phyloP scores from a whole-genome alignment of 2,329 filamentous ascomycete species.

The Aspergillus fischeri region DNA sequence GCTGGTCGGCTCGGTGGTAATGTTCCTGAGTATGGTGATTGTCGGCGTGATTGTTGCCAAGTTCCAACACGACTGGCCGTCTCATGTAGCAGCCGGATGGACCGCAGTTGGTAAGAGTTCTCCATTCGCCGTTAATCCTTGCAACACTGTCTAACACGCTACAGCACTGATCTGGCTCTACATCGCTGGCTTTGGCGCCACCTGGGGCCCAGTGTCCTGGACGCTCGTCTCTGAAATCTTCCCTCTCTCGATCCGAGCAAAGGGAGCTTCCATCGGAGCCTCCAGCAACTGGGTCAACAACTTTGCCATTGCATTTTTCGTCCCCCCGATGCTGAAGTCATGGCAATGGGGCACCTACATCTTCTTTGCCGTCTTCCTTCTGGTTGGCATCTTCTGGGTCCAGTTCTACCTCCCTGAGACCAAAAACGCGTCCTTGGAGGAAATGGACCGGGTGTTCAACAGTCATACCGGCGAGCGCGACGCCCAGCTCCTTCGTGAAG shows the following conservation, averaged over 20 bases:
- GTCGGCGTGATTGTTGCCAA: slow-evolving; percentile 25
- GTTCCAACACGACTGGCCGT: slow-evolving; percentile 25
- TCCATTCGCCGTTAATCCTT: too few species aligned
- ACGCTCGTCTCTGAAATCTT: slow-evolving; percentile 27
- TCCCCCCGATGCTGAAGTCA: slow-evolving; percentile 22
- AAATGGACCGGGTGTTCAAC: slow-evolving; percentile 44
- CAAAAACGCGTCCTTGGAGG: slow-evolving; percentile 55
- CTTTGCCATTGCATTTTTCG: slow-evolving; percentile 27
- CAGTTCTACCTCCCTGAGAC: slow-evolving; percentile 49
- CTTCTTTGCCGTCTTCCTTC: slow-evolving; percentile 26
- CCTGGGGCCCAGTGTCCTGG: slow-evolving; percentile 28
- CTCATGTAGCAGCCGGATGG: slow-evolving; percentile 24
- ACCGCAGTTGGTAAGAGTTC: slow-evolving; percentile 20
- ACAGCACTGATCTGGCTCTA: slow-evolving; percentile 26
- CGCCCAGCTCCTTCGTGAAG: slow-evolving; percentile 21
- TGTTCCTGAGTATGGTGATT: slow-evolving; percentile 24
- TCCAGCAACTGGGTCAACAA: slow-evolving; percentile 31
- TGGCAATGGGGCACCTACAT: slow-evolving; percentile 28
- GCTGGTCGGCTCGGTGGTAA: slow-evolving; percentile 19
- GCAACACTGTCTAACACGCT: not conserved
- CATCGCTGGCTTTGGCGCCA: slow-evolving; percentile 22
- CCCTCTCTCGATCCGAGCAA: slow-evolving; percentile 25
- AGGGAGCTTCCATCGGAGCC: slow-evolving; percentile 26
- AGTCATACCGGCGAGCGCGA: slow-evolving; percentile 25
- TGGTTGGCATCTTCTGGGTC: slow-evolving; percentile 22